Base-by-base conservation (phyloP, 176 grass and related monocot genomes). In the Panicum miliaceum region DNA sequence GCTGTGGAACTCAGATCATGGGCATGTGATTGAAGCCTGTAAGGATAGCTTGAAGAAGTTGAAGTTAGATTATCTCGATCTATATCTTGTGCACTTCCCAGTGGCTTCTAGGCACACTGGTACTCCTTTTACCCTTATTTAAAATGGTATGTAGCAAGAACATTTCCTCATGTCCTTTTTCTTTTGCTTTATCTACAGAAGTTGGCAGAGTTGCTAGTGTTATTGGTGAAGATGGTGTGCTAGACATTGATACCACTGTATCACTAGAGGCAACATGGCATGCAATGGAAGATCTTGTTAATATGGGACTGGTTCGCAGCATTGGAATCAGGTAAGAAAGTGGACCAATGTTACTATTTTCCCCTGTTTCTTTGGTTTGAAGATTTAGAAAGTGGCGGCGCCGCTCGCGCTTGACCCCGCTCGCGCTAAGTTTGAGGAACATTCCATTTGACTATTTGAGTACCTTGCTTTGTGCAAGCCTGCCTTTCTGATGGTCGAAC, bases 211-310 rank as follows among this genome's bases (percentile, higher is more conserved):
- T 87, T 27, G 62, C 14, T 50, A 98, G 92, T 72, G 89, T 89
- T 26, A 77, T 94, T 69, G 87, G 84, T 36, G 90, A 98, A n/a
- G 92, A 98, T 84, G 92, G 95, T 59, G 89, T 98, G 78, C 87
- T 98, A 23, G 95, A 98, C 73, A 98, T 98, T 45, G 92, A 98
- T 86, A 93, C 89, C 48, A 94, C 90, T 56, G 90, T 97, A 82
- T 89, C 96, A 64, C 36, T 98, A 27, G 96, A 98, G 85, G 90
- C 96, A 45, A 98, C 92, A 18, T 98, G 96, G 96, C 96, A 92
- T 90, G 88, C 92, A 15, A 95, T 98, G 92, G 96, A 98, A 77
- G 90, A 95, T 58, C 96, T 98, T 90, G 96, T 95, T 84, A 85
- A 91, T 8, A 77, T 77, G 82, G 89, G 91, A 82, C 61, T 98